Evolutionary conservation across 2,329 filamentous ascomycete species (phyloP).

Genomic region (Ascosphaera apis): DNA sequence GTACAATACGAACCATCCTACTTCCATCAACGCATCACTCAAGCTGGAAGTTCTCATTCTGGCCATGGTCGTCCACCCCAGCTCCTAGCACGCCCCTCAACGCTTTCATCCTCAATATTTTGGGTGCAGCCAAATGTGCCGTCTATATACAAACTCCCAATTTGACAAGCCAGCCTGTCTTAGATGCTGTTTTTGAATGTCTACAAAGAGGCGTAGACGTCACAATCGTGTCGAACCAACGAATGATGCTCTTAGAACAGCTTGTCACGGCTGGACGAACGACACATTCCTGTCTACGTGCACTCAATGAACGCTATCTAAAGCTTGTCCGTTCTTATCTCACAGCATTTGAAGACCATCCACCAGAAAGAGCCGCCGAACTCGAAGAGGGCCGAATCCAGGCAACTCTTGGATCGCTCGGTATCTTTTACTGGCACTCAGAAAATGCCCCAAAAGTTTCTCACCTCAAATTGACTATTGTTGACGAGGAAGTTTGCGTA

Average conservation of each 20-base stretch:
- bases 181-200: constrained; percentile 37
- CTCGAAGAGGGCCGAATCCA: too few relatives aligned
- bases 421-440: too few relatives aligned
- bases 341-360: too few relatives aligned
- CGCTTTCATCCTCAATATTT: constrained; percentile 35
- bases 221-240: constrained; percentile 39
- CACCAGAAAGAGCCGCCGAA: too few relatives aligned
- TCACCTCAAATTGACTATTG: constrained; percentile 54
- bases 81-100: constrained; percentile 47
- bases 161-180: constrained; percentile 42
- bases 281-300: constrained; percentile 40
- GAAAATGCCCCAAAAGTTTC: constrained; percentile 20
- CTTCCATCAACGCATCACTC: constrained; percentile 52
- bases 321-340: too few relatives aligned
- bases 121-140: constrained; percentile 31
- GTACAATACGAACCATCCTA: constrained; percentile 22
- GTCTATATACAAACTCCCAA: constrained; percentile 62
- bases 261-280: constrained; percentile 57
- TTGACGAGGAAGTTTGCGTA: constrained; percentile 44
- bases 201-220: constrained; percentile 45
- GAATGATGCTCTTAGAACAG: constrained; percentile 59
- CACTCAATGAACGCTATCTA: too few relatives aligned
- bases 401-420: too few relatives aligned
- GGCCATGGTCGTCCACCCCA: constrained; percentile 17
- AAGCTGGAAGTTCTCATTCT: constrained; percentile 39